Conservation (phyloP, 352 stramenopile genomes). For the Globisporangium mamillatum region DNA sequence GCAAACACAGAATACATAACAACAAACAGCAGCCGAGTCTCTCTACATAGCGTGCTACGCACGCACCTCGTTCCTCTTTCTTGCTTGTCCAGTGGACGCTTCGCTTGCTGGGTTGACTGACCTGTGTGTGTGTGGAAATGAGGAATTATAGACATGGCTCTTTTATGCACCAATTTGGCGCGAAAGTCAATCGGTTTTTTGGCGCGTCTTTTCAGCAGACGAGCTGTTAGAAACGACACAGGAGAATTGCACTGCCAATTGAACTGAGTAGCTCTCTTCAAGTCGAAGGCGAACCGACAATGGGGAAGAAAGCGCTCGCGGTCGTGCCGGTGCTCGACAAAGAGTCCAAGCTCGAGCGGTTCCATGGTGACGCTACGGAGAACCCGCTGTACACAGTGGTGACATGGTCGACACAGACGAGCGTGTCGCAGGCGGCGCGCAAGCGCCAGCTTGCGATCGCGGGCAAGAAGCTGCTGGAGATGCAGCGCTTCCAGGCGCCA, state of each 20-base stretch:
- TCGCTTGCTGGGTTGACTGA: background rate
- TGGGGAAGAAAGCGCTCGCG: conserved; percentile 47
- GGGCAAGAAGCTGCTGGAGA: conserved; percentile 41
- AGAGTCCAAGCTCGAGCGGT: conserved; percentile 46
- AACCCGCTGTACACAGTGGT: conserved; percentile 46
- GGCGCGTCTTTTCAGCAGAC: conserved; percentile 1
- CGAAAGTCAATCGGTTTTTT: conserved; percentile 19
- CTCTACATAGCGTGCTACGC: background rate
- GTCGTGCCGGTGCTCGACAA: conserved; percentile 44
- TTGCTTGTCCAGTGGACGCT: background rate
- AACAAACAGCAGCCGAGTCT: background rate
- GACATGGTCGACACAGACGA: conserved; percentile 35
- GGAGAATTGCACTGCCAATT: background rate
- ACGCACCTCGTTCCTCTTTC: background rate
- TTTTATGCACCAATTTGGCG: conserved; percentile 6
- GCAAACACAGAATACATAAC: background rate
- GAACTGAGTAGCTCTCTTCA: background rate
- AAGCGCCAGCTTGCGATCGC: conserved; percentile 61
- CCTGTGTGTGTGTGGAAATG: conserved; percentile 4
- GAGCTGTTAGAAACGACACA: background rate
- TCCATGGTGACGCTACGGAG: conserved; percentile 63
- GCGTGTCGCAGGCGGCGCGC: conserved; percentile 15
- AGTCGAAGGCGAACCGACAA: conserved; percentile 12
- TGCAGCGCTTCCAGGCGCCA: conserved; percentile 52
- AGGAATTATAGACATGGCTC: background rate